Evolutionary conservation across 495 filamentous ascomycete species (phyloP).

Genomic region (Mytilinidion resinicola): DNA sequence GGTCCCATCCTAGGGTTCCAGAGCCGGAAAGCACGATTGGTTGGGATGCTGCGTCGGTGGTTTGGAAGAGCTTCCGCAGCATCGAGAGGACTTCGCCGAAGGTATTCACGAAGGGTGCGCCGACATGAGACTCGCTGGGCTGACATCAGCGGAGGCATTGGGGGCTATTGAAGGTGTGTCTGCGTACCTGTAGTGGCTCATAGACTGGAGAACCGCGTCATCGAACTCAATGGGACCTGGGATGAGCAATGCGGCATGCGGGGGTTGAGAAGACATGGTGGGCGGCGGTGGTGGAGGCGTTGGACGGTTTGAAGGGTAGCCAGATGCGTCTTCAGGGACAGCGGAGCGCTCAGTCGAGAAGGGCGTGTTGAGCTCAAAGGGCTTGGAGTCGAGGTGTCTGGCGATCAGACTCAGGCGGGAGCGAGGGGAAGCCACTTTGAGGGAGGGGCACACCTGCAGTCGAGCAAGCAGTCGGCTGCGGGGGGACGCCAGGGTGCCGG

Average conservation of each 20-base stretch:
- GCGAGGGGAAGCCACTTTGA: conserved; percentile 48
- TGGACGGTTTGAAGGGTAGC: conserved; percentile 25
- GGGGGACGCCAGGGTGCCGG: conserved; percentile 24
- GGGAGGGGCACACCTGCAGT: conserved; percentile 21
- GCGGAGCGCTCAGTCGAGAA: conserved; percentile 59
- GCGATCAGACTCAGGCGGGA: conserved; percentile 73
- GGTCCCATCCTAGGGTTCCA: conserved; percentile 92
- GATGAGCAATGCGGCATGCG: conserved; percentile 80
- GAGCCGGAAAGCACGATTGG: conserved; percentile 91
- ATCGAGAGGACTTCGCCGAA: conserved; percentile 86
- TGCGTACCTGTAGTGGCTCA: conserved; percentile 85
- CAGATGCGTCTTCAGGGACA: conserved; percentile 48
- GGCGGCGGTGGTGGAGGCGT: neutral
- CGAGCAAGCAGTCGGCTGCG: conserved; percentile 13
- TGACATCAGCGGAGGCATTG: neutral
- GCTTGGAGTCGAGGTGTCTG: conserved; percentile 65
- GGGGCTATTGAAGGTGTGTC: neutral
- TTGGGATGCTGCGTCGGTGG: conserved; percentile 70
- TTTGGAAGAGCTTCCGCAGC: conserved; percentile 90
- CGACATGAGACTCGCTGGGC: conserved; percentile 83
- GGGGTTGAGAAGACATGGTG: conserved; percentile 73
- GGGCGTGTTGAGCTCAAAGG: conserved; percentile 59
- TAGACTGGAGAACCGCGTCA: conserved; percentile 89
- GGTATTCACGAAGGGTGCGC: conserved; percentile 74
- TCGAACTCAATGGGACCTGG: conserved; percentile 98